Conservation (phyloP, 257 asterid genomes). For the Primulina huaijiensis region DNA sequence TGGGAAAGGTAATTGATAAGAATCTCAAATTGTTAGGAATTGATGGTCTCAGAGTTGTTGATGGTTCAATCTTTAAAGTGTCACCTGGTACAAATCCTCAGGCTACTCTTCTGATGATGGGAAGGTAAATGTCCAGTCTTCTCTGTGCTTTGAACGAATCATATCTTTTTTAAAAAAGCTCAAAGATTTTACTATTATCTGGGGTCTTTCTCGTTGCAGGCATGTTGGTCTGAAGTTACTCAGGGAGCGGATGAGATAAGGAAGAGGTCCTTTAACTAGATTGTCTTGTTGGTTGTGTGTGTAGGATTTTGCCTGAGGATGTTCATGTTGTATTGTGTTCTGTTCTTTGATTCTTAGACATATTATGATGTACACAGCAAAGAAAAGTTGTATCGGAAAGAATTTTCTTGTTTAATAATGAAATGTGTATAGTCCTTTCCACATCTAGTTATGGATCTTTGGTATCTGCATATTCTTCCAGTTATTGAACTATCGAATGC, state of each 20-base stretch:
- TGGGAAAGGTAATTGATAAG: constrained; percentile 70
- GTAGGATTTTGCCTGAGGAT: neutral
- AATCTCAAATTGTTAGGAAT: constrained; percentile 58
- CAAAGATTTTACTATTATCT: neutral
- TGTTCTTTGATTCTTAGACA: neutral
- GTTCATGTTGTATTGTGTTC: neutral
- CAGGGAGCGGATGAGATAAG: constrained; percentile 44
- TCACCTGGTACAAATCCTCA: constrained; percentile 97
- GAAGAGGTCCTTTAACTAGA: neutral
- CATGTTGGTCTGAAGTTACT: constrained; percentile 60
- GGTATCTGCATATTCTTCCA: neutral
- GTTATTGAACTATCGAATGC: neutral
- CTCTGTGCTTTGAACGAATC: neutral
- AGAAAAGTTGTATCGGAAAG: neutral
- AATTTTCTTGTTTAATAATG: neutral
- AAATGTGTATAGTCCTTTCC: neutral
- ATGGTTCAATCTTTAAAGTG: constrained; percentile 61
- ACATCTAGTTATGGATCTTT: neutral
- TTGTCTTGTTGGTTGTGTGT: neutral
- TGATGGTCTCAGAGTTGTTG: constrained; percentile 63
- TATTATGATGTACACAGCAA: neutral
- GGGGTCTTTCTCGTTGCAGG: constrained; percentile 36
- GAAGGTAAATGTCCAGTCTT: constrained; percentile 38
- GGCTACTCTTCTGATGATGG: constrained; percentile 89
- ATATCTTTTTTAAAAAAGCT: neutral